phyloP scores from a whole-genome alignment of 2,329 filamentous ascomycete genomes.

The Claviceps africana region DNA sequence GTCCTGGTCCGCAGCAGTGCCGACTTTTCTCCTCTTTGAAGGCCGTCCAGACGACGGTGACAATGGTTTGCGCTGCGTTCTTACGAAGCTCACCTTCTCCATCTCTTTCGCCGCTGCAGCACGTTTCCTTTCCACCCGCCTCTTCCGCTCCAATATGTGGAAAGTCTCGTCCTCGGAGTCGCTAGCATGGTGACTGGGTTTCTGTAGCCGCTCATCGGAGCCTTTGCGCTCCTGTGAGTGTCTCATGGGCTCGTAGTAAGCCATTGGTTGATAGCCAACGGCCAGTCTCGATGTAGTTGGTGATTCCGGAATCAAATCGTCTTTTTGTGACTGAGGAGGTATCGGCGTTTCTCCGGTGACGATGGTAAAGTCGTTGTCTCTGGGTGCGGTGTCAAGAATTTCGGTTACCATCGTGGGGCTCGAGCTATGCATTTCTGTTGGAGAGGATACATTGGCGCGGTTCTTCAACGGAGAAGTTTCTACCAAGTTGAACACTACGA shows the following conservation, averaged over 20 bases:
- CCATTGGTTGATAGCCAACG: conserved; percentile 19
- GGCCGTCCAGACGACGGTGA: conserved; percentile 10
- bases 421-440: conserved; percentile 25
- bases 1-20: not conserved
- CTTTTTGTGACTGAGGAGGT: conserved; percentile 12
- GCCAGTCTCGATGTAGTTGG: conserved; percentile 15
- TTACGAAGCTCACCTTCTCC: conserved; percentile 24
- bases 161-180: conserved; percentile 22
- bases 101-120: conserved; percentile 27
- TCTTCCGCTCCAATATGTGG: conserved; percentile 20
- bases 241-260: conserved; percentile 31
- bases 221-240: conserved; percentile 30
- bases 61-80: conserved; percentile 9
- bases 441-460: conserved; percentile 32
- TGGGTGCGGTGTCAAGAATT: conserved; percentile 15
- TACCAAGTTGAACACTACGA: conserved; percentile 27
- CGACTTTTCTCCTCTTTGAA: conserved; percentile 15
- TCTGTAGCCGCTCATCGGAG: conserved; percentile 9
- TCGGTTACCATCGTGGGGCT: conserved; percentile 25
- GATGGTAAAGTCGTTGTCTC: conserved; percentile 8
- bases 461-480: conserved; percentile 36
- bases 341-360: conserved; percentile 14
- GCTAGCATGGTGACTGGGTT: conserved; percentile 17
- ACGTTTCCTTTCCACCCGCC: conserved; percentile 23
- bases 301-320: conserved; percentile 24